Conservation (phyloP, 306 rosid genomes). For the Morella rubra region DNA sequence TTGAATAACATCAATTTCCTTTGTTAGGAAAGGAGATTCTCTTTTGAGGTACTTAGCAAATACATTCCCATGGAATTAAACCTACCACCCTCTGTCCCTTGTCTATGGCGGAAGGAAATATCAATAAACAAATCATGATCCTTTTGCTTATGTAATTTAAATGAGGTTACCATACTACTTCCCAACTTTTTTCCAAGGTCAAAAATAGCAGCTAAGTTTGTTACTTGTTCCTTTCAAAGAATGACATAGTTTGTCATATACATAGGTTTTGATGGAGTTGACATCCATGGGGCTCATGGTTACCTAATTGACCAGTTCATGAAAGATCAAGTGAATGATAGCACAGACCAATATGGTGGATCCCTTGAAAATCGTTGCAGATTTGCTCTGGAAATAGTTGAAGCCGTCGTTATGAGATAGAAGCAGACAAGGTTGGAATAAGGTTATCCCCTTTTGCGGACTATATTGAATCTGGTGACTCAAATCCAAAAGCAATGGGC, state of each 20-base stretch:
- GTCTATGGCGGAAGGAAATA: too few species aligned
- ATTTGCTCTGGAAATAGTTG: conserved; percentile 54
- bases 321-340: conserved; percentile 59
- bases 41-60: too few species aligned
- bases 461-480: conserved; percentile 44
- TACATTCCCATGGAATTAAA: too few species aligned
- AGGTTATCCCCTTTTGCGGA: conserved; percentile 60
- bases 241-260: background rate
- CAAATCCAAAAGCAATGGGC: conserved; percentile 50
- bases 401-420: conserved; percentile 54
- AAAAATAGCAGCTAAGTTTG: background rate
- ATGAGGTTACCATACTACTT: background rate
- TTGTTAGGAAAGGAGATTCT: too few species aligned
- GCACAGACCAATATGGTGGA: conserved; percentile 73
- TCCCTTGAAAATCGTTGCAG: conserved; percentile 62
- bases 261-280: conserved; percentile 81
- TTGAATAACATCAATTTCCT: too few species aligned
- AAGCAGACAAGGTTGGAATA: conserved; percentile 61
- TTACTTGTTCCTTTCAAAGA: background rate
- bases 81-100: too few species aligned
- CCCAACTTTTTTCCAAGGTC: background rate
- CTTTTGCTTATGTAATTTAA: background rate
- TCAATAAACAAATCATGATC: background rate
- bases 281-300: conserved; percentile 70
- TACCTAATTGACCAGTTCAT: conserved; percentile 64